phyloP scores from a whole-genome alignment of 176 grass and related monocot species.

The Bothriochloa decipiens region DNA sequence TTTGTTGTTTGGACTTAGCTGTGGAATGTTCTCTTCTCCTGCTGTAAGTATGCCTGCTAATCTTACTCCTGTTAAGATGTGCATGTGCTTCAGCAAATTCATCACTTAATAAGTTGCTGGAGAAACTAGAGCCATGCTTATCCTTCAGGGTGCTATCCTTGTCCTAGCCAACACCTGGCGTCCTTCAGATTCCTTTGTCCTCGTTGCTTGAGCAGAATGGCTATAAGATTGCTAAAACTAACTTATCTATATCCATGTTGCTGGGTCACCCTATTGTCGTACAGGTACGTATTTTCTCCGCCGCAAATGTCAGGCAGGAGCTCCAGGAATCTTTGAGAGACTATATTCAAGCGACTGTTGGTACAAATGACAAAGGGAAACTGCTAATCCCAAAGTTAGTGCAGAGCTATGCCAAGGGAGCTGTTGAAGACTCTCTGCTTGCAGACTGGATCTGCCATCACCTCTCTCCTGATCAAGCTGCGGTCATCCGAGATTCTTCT shows the following conservation, averaged over 20 bases:
- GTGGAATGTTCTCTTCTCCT: conserved; percentile 95
- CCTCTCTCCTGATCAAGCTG: conserved; percentile 75
- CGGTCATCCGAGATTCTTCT: conserved; percentile 57
- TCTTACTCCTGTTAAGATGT: conserved; percentile 3
- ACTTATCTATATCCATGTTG: neutral
- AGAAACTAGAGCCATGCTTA: conserved; percentile 3
- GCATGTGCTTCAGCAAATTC: conserved; percentile 23
- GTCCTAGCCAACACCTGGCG: neutral
- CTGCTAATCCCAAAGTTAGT: conserved; percentile 86
- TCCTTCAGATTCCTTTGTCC: neutral
- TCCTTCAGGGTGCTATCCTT: neutral
- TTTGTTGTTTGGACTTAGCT: conserved; percentile 82
- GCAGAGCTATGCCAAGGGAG: conserved; percentile 77
- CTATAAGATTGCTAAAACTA: conserved; percentile 29
- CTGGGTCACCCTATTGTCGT: conserved; percentile 11
- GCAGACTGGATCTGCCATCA: conserved; percentile 88
- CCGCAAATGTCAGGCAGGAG: conserved; percentile 65
- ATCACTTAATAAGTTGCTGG: neutral
- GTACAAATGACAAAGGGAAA: conserved; percentile 80
- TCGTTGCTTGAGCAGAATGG: neutral
- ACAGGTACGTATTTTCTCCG: conserved; percentile 87
- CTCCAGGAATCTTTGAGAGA: conserved; percentile 81
- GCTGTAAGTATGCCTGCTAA: conserved; percentile 63
- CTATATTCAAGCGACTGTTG: conserved; percentile 78
- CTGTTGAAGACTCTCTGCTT: conserved; percentile 79